Evolutionary conservation across 495 filamentous ascomycete genomes (phyloP).

Genomic region (Tuber aestivum): DNA sequence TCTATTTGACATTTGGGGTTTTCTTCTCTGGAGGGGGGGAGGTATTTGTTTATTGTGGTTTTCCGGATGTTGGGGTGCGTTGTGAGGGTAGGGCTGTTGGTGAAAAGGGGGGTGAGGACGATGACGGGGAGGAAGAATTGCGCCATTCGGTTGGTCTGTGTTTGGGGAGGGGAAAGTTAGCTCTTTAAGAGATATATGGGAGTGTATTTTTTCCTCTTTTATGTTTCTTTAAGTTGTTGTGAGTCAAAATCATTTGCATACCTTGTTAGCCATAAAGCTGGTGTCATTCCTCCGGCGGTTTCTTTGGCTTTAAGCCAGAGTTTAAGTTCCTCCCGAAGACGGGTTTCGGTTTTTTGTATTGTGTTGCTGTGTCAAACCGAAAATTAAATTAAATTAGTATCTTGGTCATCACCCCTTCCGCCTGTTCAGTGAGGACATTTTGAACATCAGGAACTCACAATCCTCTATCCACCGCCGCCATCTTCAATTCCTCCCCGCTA

Average conservation of each 20-base stretch:
- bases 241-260: conserved; percentile 7
- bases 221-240: too few species aligned
- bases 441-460: conserved; percentile 10
- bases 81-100: neutral
- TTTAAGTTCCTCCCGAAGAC: conserved; percentile 34
- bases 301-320: conserved; percentile 41
- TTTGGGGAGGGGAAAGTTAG: neutral
- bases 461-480: conserved; percentile 38
- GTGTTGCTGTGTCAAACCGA: conserved; percentile 16
- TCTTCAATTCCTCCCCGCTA: conserved; percentile 36
- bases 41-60: neutral
- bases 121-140: neutral
- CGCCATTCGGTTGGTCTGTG: conserved; percentile 1
- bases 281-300: conserved; percentile 33
- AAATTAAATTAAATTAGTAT: neutral
- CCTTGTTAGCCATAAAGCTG: conserved; percentile 36
- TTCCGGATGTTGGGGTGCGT: neutral
- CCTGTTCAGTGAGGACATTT: neutral
- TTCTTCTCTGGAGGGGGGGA: neutral
- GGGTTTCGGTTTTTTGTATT: conserved; percentile 19
- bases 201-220: neutral
- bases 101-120: neutral
- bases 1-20: neutral
- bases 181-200: neutral
- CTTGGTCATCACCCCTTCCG: neutral